Conservation (phyloP, 345 rosid species). For the Adansonia digitata region DNA sequence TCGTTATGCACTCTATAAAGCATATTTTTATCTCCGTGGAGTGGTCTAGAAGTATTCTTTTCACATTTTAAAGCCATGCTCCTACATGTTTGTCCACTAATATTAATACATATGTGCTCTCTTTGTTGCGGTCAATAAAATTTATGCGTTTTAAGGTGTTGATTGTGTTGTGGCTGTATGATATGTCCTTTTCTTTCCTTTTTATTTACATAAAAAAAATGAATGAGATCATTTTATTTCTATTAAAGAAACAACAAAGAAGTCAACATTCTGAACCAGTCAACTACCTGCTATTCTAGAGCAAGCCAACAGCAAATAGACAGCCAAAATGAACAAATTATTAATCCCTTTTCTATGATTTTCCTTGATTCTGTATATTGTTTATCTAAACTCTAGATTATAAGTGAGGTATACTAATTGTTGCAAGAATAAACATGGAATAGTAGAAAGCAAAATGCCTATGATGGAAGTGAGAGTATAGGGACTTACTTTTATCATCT, state of each 20-base stretch:
- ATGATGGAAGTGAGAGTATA: neutral
- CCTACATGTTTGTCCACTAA: neutral
- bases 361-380: neutral
- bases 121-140: neutral
- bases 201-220: neutral
- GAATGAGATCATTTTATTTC: neutral
- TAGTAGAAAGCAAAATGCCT: neutral
- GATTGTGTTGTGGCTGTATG: neutral
- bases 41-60: neutral
- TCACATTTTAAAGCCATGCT: neutral
- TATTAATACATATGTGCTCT: neutral
- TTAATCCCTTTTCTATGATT: neutral
- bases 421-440: neutral
- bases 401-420: neutral
- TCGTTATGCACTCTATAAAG: neutral
- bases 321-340: neutral
- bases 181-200: neutral
- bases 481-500: neutral
- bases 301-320: neutral
- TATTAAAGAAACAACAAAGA: neutral
- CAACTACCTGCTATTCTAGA: neutral
- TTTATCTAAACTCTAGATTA: neutral
- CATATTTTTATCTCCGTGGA: neutral
- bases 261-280: neutral
- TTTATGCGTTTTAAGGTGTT: neutral